Conservation (phyloP, 139 green algal species). For the Chlamydomonas schloesseri region DNA sequence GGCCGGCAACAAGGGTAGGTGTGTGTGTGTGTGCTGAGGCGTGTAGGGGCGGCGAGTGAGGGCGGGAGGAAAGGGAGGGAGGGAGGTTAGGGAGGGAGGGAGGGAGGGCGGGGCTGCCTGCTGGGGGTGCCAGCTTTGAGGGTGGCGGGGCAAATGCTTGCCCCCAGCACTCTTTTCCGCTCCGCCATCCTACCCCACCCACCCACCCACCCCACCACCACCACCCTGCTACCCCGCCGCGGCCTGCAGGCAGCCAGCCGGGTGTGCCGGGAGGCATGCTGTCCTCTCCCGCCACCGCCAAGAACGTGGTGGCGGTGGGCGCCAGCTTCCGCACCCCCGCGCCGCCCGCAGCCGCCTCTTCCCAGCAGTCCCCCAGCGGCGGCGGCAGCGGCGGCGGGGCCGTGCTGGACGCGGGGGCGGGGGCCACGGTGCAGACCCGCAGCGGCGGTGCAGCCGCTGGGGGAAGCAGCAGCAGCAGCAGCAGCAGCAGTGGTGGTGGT, state of each 20-base stretch:
- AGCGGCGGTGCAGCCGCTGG: neutral
- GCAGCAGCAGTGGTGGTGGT: too few species aligned
- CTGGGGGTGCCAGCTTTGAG: too few species aligned
- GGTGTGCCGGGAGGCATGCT: conserved; percentile 59
- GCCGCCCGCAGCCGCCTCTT: too few species aligned
- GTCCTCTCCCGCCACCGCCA: conserved; percentile 78
- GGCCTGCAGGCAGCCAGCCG: neutral
- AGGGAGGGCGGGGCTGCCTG: too few species aligned
- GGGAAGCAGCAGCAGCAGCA: neutral
- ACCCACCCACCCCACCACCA: too few species aligned
- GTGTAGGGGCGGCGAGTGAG: neutral
- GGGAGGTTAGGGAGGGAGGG: neutral
- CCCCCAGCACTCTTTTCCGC: too few species aligned
- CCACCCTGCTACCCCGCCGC: too few species aligned
- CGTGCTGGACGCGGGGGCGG: conserved; percentile 70
- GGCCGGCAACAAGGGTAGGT: conserved; percentile 70
- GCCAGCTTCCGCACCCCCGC: conserved; percentile 61
- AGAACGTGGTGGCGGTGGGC: conserved; percentile 85
- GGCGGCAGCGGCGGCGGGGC: conserved; percentile 67
- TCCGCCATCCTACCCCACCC: too few species aligned
- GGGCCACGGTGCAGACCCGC: too few species aligned
- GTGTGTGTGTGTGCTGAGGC: neutral
- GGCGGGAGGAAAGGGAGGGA: neutral
- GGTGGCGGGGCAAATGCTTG: too few species aligned
- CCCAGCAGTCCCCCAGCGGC: too few species aligned